These are phyloP conservation scores for Cylindrodendrum hubeiense DNA, from an alignment of 2,329 filamentous ascomycete species.

Conservation along the genomic window DNA sequence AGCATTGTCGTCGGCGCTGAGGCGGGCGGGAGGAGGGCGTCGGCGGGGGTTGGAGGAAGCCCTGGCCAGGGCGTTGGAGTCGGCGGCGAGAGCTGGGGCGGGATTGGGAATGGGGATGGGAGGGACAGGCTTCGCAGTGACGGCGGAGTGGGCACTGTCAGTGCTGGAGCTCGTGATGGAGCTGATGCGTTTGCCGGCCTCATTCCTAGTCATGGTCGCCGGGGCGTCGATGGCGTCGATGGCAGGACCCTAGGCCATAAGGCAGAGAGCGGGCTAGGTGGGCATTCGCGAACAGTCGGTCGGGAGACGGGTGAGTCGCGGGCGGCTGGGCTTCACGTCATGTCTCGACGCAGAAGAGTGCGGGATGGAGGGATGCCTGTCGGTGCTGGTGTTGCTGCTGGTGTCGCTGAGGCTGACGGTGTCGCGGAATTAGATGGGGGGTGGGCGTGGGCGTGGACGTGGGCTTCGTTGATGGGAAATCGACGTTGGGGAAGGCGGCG, in stretches of 20 bases:
- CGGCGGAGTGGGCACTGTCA: constrained; percentile 75
- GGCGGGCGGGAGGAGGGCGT: constrained; percentile 32
- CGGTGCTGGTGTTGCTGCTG: constrained; percentile 17
- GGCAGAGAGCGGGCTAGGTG: constrained; percentile 37
- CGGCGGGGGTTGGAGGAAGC: constrained; percentile 37
- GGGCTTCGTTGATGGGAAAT: constrained; percentile 20
- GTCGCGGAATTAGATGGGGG: constrained; percentile 4
- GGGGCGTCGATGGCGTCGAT: constrained; percentile 48
- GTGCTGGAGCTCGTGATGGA: constrained; percentile 61
- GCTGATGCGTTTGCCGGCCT: constrained; percentile 71
- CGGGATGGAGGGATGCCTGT: constrained; percentile 29
- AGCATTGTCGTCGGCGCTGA: constrained; percentile 42
- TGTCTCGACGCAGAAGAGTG: constrained; percentile 35
- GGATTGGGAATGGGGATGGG: constrained; percentile 20
- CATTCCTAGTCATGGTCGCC: constrained; percentile 76
- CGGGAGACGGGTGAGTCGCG: constrained; percentile 29
- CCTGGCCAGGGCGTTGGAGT: constrained; percentile 29
- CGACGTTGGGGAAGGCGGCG: constrained; percentile 20
- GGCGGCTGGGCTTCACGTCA: constrained; percentile 48
- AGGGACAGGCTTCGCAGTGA: constrained; percentile 69
- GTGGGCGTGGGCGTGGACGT: neutral
- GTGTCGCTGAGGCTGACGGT: constrained; percentile 13
- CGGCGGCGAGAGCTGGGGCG: constrained; percentile 28
- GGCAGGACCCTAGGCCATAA: constrained; percentile 48
- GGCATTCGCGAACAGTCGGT: constrained; percentile 35